These are phyloP conservation scores for Quercus bicolor DNA, from an alignment of 306 rosid species.

Conservation along the genomic window DNA sequence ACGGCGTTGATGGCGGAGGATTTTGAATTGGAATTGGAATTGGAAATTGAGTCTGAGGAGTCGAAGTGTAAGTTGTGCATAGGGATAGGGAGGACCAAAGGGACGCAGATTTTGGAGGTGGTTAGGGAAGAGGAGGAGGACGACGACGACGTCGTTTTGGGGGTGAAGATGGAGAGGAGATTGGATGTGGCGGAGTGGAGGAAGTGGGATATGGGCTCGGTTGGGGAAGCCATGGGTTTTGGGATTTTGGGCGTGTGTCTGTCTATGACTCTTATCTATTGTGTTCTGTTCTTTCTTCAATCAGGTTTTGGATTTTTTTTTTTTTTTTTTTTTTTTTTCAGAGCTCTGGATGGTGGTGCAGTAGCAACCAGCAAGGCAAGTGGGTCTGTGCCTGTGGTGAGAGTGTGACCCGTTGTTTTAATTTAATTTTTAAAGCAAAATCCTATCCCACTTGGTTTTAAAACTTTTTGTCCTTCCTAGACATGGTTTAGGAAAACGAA, in stretches of 20 bases:
- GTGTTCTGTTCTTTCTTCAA: too few relatives aligned
- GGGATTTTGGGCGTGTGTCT: background rate
- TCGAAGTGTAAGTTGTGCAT: conserved; percentile 12
- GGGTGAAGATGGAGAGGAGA: conserved; percentile 46
- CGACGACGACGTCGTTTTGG: conserved; percentile 24
- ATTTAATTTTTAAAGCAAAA: too few relatives aligned
- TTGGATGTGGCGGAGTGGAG: conserved; percentile 59
- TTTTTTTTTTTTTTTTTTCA: too few relatives aligned
- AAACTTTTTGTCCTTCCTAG: too few relatives aligned
- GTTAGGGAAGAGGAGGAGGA: background rate
- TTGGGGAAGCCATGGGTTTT: conserved; percentile 1
- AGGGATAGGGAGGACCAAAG: conserved; percentile 33
- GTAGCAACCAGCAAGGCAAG: too few relatives aligned
- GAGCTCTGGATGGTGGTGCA: too few relatives aligned
- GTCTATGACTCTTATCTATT: background rate
- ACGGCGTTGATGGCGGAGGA: conserved; percentile 28
- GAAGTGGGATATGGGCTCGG: conserved; percentile 44
- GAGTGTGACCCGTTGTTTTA: too few relatives aligned
- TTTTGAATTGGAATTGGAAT: conserved; percentile 29
- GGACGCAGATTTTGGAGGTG: conserved; percentile 39
- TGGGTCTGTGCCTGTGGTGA: too few relatives aligned
- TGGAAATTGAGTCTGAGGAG: conserved; percentile 15
- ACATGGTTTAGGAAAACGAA: too few relatives aligned
- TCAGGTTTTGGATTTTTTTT: too few relatives aligned
- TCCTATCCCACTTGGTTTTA: too few relatives aligned